Evolutionary conservation across 2,329 filamentous ascomycete species (phyloP).

Genomic region (Apiospora koreana): DNA sequence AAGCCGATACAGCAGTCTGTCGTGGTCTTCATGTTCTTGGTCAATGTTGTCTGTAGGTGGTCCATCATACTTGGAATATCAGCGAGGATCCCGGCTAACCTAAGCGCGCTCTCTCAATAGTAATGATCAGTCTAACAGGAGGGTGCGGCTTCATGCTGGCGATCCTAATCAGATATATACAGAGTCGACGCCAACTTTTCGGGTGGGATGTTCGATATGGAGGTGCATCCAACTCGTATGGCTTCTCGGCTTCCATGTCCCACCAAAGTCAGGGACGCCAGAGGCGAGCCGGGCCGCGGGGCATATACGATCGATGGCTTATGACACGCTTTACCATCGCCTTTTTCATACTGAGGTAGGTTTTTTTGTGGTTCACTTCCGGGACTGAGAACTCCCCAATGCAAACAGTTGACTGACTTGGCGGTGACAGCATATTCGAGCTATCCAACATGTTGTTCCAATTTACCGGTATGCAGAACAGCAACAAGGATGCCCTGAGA

Average conservation of each 20-base stretch:
- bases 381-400: background rate
- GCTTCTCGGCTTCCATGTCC: constrained; percentile 14
- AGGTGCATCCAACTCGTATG: constrained; percentile 16
- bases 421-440: constrained; percentile 39
- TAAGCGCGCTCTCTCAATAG: constrained; percentile 24
- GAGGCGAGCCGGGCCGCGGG: constrained; percentile 16
- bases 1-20: constrained; percentile 16
- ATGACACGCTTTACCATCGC: constrained; percentile 46
- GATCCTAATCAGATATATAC: constrained; percentile 44
- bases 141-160: constrained; percentile 39
- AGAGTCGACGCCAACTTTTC: constrained; percentile 35
- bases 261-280: constrained; percentile 16
- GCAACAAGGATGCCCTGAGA: constrained; percentile 25
- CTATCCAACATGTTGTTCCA: constrained; percentile 29
- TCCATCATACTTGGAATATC: background rate
- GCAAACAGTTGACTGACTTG: constrained; percentile 23
- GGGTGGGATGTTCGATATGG: constrained; percentile 35
- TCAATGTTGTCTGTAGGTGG: constrained; percentile 20
- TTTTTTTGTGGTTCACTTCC: background rate
- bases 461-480: constrained; percentile 32
- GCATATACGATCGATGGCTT: constrained; percentile 47
- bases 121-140: constrained; percentile 38
- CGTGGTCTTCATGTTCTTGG: constrained; percentile 19
- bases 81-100: background rate
- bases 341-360: constrained; percentile 42